These are phyloP conservation scores for Phytophthora meadii DNA, from an alignment of 352 stramenopile genomes.

Conservation along the genomic window DNA sequence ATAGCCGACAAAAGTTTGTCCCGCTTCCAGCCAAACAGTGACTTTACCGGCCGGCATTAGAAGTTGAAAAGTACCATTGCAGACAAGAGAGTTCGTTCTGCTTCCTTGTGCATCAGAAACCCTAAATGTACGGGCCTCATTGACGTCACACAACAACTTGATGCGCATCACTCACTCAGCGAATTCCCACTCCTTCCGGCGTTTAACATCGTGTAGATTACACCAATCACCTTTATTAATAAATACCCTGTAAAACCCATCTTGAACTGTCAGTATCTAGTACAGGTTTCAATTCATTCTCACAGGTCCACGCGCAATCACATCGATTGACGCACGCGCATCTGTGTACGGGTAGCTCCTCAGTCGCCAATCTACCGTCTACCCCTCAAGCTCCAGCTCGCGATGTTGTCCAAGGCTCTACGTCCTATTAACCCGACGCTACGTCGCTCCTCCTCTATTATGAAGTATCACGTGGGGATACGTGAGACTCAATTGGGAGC, in stretches of 20 bases:
- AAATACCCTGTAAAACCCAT: not conserved
- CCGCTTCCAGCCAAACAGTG: conserved; percentile 12
- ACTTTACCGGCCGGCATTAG: too few species aligned
- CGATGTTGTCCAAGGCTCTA: conserved; percentile 35
- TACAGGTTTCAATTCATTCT: conserved; percentile 1
- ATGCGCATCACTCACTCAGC: conserved; percentile 12
- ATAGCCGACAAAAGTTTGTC: conserved; percentile 66
- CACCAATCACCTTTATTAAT: conserved; percentile 11
- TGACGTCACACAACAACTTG: conserved; percentile 26
- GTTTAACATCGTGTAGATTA: conserved; percentile 15
- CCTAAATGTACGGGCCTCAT: not conserved
- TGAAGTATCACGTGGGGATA: conserved; percentile 61
- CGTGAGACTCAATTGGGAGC: conserved; percentile 37
- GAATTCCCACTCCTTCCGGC: conserved; percentile 10
- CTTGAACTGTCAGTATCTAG: conserved; percentile 10
- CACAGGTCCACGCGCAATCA: conserved; percentile 20
- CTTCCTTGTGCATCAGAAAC: conserved; percentile 15
- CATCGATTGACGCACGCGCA: not conserved
- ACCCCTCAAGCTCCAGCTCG: conserved; percentile 6
- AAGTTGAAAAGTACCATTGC: too few species aligned
- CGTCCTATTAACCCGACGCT: conserved; percentile 3
- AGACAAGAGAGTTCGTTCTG: not conserved
- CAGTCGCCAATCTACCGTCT: conserved; percentile 20
- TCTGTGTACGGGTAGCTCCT: not conserved
- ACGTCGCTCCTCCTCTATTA: conserved; percentile 1